Percentiles rank a stretch among this genome's conserved stretches.
These are phyloP conservation scores for Leishmania tarentolae DNA, from an alignment of 208 protist genomes.

Conservation along the genomic window DNA sequence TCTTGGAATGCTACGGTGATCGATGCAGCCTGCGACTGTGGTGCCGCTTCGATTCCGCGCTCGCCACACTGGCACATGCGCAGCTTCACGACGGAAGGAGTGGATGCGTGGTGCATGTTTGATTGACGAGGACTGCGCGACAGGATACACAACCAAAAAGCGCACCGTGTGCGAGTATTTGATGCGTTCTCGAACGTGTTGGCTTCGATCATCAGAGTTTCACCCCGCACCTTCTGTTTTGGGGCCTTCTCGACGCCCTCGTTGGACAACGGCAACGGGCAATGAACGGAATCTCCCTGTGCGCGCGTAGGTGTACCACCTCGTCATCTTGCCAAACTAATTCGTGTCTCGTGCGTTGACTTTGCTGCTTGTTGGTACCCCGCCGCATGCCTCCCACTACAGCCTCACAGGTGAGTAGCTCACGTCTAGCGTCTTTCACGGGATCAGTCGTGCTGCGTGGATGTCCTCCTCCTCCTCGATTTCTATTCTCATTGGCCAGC, in stretches of 20 bases:
- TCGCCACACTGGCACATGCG: background rate
- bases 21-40: background rate
- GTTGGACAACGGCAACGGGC: background rate
- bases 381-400: background rate
- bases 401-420: background rate
- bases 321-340: background rate
- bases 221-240: background rate
- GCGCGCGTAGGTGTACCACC: background rate
- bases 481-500: background rate
- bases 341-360: background rate
- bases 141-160: background rate
- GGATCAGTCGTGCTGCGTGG: background rate
- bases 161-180: background rate
- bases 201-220: background rate
- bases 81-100: background rate
- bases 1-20: background rate
- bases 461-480: background rate
- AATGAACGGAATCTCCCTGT: background rate
- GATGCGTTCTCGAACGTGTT: background rate
- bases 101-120: background rate
- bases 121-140: background rate
- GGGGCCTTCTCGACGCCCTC: background rate
- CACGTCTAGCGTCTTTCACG: background rate
- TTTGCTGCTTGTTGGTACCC: background rate
- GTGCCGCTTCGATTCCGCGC: background rate